Percentiles rank a stretch among this genome's conserved stretches.
phyloP scores from a whole-genome alignment of 352 stramenopile genomes.

The Pythium myriotylum region DNA sequence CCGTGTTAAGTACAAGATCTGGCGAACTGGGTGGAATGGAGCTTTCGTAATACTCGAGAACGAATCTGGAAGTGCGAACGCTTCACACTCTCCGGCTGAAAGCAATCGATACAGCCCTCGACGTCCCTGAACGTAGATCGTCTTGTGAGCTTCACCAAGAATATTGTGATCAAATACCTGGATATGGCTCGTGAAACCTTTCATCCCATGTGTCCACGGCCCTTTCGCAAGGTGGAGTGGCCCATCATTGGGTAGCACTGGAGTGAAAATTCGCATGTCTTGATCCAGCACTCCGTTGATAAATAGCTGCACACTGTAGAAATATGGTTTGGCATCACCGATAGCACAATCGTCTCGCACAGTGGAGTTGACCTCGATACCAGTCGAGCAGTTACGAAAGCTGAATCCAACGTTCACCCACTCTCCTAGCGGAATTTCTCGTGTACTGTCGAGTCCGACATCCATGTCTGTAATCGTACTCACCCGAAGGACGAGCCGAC shows the following conservation, averaged over 20 bases:
- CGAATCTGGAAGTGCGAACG: neutral
- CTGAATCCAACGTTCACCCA: constrained; percentile 78
- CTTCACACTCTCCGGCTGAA: neutral
- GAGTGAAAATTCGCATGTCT: constrained; percentile 42
- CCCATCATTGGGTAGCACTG: constrained; percentile 56
- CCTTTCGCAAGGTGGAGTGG: constrained; percentile 68
- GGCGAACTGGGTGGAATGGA: constrained; percentile 1
- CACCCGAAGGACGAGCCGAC: constrained; percentile 63
- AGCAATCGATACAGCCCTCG: neutral
- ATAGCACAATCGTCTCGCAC: constrained; percentile 9
- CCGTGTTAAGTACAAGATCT: constrained; percentile 52
- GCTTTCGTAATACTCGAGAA: neutral
- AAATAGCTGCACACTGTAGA: constrained; percentile 55
- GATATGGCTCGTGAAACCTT: constrained; percentile 65
- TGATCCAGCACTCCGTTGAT: constrained; percentile 66
- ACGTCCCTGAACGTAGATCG: constrained; percentile 26
- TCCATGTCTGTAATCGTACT: constrained; percentile 61
- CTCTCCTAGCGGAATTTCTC: constrained; percentile 44
- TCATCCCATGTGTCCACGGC: constrained; percentile 66
- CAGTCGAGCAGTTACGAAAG: constrained; percentile 61
- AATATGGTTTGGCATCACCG: constrained; percentile 25
- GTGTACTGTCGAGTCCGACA: constrained; percentile 51
- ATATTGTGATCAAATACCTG: constrained; percentile 43
- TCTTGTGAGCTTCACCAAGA: constrained; percentile 29
- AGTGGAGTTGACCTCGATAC: constrained; percentile 8